Conservation (phyloP, 345 rosid species). For the Arabis hirsuta region DNA sequence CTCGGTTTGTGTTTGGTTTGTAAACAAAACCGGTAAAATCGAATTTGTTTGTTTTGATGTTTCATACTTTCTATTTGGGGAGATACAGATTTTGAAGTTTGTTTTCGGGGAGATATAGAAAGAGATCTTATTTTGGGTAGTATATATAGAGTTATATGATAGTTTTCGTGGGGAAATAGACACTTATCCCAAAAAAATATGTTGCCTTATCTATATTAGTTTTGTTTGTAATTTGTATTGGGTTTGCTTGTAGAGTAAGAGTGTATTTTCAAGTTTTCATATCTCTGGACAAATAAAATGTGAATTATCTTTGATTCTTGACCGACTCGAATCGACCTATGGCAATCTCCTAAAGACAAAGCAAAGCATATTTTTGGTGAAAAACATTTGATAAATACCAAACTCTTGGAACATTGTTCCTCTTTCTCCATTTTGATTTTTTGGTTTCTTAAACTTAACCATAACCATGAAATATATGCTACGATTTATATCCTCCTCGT, state of each 20-base stretch:
- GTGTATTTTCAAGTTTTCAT: not conserved
- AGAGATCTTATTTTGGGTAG: too few relatives aligned
- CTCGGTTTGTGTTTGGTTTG: too few relatives aligned
- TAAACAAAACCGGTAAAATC: too few relatives aligned
- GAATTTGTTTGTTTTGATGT: too few relatives aligned
- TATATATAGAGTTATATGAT: too few relatives aligned
- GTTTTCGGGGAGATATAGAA: too few relatives aligned
- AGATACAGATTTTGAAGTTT: too few relatives aligned
- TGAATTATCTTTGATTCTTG: not conserved
- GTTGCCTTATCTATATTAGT: not conserved
- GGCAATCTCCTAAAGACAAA: conserved; percentile 46
- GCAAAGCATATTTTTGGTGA: conserved; percentile 59
- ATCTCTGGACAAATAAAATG: not conserved
- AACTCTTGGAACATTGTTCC: conserved; percentile 10
- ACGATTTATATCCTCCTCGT: not conserved
- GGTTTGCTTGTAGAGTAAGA: not conserved
- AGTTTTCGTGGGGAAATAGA: too few relatives aligned
- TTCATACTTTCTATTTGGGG: too few relatives aligned
- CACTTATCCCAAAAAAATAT: too few relatives aligned
- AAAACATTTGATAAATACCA: conserved; percentile 6
- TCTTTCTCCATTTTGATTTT: conserved; percentile 8
- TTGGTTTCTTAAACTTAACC: conserved; percentile 8
- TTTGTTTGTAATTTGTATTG: not conserved
- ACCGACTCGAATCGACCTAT: conserved; percentile 18
- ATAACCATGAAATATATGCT: conserved; percentile 34